phyloP scores from a whole-genome alignment of 345 rosid species.

The Linum usitatissimum region DNA sequence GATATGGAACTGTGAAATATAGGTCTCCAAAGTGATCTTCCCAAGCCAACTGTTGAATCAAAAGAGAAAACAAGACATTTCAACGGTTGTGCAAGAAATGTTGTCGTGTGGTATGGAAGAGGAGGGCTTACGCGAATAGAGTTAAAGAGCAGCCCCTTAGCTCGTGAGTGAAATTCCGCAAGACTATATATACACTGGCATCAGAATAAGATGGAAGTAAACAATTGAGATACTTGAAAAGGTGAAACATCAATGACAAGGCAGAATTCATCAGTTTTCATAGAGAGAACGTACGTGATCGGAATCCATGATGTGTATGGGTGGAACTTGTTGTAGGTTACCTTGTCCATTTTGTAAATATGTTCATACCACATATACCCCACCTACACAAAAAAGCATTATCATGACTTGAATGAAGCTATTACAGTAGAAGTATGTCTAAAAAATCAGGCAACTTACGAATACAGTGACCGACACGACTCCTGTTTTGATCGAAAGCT shows the following conservation, averaged over 20 bases:
- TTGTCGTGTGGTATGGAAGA: not conserved
- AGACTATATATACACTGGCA: constrained; percentile 76
- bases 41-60: constrained; percentile 70
- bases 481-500: constrained; percentile 47
- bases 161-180: constrained; percentile 81
- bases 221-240: constrained; percentile 11
- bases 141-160: constrained; percentile 61
- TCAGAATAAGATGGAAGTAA: constrained; percentile 14
- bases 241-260: not conserved
- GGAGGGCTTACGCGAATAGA: constrained; percentile 63
- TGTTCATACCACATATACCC: constrained; percentile 90
- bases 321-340: constrained; percentile 82
- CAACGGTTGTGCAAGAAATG: not conserved
- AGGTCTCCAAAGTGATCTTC: constrained; percentile 84
- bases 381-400: constrained; percentile 35
- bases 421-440: not conserved
- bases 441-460: constrained; percentile 39
- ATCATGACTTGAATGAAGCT: not conserved
- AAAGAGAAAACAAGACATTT: constrained; percentile 12
- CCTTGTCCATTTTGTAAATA: constrained; percentile 86
- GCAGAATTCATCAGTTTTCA: not conserved
- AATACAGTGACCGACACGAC: constrained; percentile 37
- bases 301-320: constrained; percentile 99
- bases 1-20: constrained; percentile 92
- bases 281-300: constrained; percentile 51